Evolutionary conservation across 257 asterid genomes (phyloP), one percentile per base, ranked within the genome.

Genomic region (Solanum habrochaites): DNA sequence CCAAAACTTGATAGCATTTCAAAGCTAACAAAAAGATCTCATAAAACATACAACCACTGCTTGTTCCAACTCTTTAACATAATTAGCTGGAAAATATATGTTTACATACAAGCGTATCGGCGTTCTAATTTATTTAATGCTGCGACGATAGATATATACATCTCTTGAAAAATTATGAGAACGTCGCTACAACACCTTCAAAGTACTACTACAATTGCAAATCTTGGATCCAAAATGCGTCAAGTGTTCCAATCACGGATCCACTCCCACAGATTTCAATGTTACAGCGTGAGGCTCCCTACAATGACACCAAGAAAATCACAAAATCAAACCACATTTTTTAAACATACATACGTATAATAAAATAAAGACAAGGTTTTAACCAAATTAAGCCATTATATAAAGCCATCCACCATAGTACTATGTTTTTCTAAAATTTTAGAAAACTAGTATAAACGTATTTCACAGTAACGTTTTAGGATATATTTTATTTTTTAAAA

Each of bases 201-300:
- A 77, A 12, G 20, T 66, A 16, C 25, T 25, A 64, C 64, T 25
- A 9, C 9, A 45, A 7, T 27, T 27, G 66, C 35, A 15, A 45
- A 43, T 15, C 2, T 78, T 27, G 83, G 16, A 78, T 43, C 40
- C 25, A 27, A 27, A 45, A 78, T 45, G 42, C 42, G 47, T 45
- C 47, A 15, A 27, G 14, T 20, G 47, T 11, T 49, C 27, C 82
- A 71, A 69, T 37, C 85, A 85, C 4, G 88, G 91, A 71, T 90
- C 87, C 40, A 85, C 89, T 37, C 91, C 92, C 35, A 87, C 88
- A 10, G 85, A 83, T 74, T 87, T 87, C 82, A 90, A 21, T 37
- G 92, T 87, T 77, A 47, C 87, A 0, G 86, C 42, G 4, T 71
- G 80, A 9, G 90, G 89, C 21, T 82, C 64, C 89, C 90, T 86